Conservation (phyloP, 192 early-diverging fungal genomes). For the Linnemannia exigua region DNA sequence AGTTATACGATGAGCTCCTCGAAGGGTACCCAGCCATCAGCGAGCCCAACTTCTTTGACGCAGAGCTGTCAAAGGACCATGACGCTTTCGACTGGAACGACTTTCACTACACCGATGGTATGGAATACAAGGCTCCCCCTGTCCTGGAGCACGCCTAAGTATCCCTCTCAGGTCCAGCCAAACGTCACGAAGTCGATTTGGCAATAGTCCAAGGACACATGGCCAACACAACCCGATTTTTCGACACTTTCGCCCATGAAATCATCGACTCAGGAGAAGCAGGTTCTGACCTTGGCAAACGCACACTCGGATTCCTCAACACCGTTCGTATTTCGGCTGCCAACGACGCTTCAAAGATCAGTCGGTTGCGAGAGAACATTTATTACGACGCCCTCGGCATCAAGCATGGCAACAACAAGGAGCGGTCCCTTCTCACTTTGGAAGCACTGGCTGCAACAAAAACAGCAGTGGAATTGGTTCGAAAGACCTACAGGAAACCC, state of each 20-base stretch:
- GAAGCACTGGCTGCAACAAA: background rate
- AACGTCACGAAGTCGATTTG: slow-evolving; percentile 1
- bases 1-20: too few species aligned
- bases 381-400: slow-evolving; percentile 9
- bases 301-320: slow-evolving; percentile 13
- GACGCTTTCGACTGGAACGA: too few species aligned
- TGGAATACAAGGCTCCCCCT: too few species aligned
- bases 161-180: background rate
- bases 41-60: too few species aligned
- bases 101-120: too few species aligned
- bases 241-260: slow-evolving; percentile 5
- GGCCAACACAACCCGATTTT: background rate
- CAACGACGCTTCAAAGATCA: slow-evolving; percentile 2
- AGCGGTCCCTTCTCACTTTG: background rate
- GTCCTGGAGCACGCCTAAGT: background rate
- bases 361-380: slow-evolving; percentile 3
- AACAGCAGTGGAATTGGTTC: background rate
- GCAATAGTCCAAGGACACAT: background rate
- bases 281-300: background rate
- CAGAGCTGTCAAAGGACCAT: too few species aligned
- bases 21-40: too few species aligned
- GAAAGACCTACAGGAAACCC: slow-evolving; percentile 1
- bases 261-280: background rate
- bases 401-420: slow-evolving; percentile 12
- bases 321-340: background rate